Percentiles rank a stretch among this genome's conserved stretches.
Evolutionary conservation across 2,329 filamentous ascomycete genomes (phyloP).

Genomic region (Zasmidium cellare): DNA sequence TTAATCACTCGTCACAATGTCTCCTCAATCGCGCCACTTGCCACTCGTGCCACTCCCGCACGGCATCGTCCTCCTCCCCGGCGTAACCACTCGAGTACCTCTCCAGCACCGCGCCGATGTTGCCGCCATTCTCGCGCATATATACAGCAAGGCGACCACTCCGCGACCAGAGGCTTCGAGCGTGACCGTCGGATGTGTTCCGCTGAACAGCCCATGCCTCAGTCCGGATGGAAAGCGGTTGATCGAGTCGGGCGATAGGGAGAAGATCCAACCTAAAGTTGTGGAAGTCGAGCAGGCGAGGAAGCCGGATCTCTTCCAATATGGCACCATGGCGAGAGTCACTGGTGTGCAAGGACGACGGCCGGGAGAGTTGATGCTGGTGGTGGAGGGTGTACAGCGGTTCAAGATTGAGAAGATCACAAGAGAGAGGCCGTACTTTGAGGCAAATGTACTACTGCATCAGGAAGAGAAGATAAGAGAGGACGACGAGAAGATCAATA

Average conservation of each 20-base stretch:
- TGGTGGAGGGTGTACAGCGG: conserved; percentile 82
- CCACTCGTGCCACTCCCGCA: conserved; percentile 81
- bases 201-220: conserved; percentile 73
- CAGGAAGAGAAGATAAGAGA: conserved; percentile 56
- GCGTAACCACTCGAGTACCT: conserved; percentile 79
- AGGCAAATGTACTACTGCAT: conserved; percentile 72
- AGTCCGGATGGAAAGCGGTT: conserved; percentile 74
- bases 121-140: conserved; percentile 78
- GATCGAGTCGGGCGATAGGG: conserved; percentile 63
- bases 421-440: conserved; percentile 81
- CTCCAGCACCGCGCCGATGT: conserved; percentile 84
- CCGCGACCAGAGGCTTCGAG: conserved; percentile 63
- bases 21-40: conserved; percentile 40
- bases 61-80: conserved; percentile 80
- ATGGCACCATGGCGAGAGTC: conserved; percentile 67
- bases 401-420: conserved; percentile 73
- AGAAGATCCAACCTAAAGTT: conserved; percentile 53
- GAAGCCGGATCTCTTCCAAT: conserved; percentile 71
- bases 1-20: conserved; percentile 2
- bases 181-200: conserved; percentile 84
- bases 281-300: conserved; percentile 53
- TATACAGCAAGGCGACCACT: conserved; percentile 74
- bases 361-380: conserved; percentile 67
- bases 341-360: conserved; percentile 50
- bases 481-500: conserved; percentile 60